Base-by-base conservation (phyloP, 257 asterid genomes). In the Forsythia suspensa region DNA sequence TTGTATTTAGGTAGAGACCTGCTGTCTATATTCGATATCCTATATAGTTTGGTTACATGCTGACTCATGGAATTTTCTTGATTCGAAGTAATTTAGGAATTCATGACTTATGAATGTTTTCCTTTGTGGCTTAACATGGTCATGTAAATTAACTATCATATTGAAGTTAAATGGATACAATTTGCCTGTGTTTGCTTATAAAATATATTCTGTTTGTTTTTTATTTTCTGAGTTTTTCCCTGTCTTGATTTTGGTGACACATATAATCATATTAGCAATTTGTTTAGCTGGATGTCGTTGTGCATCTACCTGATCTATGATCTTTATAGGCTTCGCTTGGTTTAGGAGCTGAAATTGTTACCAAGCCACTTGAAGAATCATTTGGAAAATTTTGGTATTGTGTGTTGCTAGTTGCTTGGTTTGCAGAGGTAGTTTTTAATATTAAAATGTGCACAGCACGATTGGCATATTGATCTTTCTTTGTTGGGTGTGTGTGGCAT, bases 121-220 rank as follows among this genome's bases (percentile, higher is more conserved):
- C 70, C 70, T 11, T 63, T 24, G 38, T 63, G 18, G 70, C 16
- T 63, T 63, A 24, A 29, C 39, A 63, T 3, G 36, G 34, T 1
- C 5, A 57, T 61, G 37, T 21, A 24, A 55, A 4, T 63, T 63
- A 29, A 11, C 9, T 63, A 8, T 48, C 73, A 76, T 44, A 34
- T 63, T 44, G 80, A 57, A 75, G 69, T 42, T 15, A 6, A 37
- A 70, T 55, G 71, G 79, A 67, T 69, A 38, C 18, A 39, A n/a
- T 41, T 52, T 39, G 41, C 72, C 76, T 74, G 37, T 4, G 24
- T 63, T 63, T 21, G 7, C 40, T 63, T 21, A 63, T 63, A 24
- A 9, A 10, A 63, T 59, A 59, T 59, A 12, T 61, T 21, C 13
- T 59, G 10, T 71, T 20, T 69, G 71, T 61, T 21, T 21, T 66